Percentiles rank a stretch among this genome's conserved stretches.
Conservation (phyloP, 805 yeast species). For the Candida gorgasii region DNA sequence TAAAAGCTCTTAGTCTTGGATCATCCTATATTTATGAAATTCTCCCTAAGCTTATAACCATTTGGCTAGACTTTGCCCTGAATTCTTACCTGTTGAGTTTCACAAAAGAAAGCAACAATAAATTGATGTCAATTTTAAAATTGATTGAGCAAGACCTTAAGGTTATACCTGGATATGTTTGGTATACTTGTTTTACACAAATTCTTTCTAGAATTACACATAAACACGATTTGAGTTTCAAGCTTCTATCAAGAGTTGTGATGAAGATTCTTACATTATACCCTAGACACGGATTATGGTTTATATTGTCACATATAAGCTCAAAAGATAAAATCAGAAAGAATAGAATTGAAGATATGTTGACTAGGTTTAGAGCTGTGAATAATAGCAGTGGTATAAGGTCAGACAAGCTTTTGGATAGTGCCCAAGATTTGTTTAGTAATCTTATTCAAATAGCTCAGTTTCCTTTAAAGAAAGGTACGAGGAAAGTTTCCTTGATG, state of each 20-base stretch:
- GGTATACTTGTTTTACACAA: slow-evolving; percentile 88
- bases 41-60: slow-evolving; percentile 83
- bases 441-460: slow-evolving; percentile 46
- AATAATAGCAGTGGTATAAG: background rate
- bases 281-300: slow-evolving; percentile 87
- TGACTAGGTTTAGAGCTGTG: background rate
- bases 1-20: slow-evolving; percentile 61
- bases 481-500: slow-evolving; percentile 36
- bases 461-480: slow-evolving; percentile 34
- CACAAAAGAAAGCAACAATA: slow-evolving; percentile 31
- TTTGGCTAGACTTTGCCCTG: slow-evolving; percentile 82
- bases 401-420: background rate
- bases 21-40: slow-evolving; percentile 74
- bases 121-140: slow-evolving; percentile 2
- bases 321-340: slow-evolving; percentile 45
- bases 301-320: slow-evolving; percentile 66
- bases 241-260: slow-evolving; percentile 58
- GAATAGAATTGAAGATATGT: slow-evolving; percentile 22
- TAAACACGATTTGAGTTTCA: slow-evolving; percentile 54
- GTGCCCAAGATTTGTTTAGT: slow-evolving; percentile 25
- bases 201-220: slow-evolving; percentile 77
- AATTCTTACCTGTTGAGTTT: slow-evolving; percentile 14
- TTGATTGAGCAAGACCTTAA: slow-evolving; percentile 17
- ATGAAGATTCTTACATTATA: slow-evolving; percentile 58
- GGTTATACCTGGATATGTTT: slow-evolving; percentile 51